Percentiles rank a stretch among this genome's conserved stretches.
These are phyloP conservation scores for Rubia peregrina DNA, from an alignment of 305 asterid genomes.

Conservation along the genomic window DNA sequence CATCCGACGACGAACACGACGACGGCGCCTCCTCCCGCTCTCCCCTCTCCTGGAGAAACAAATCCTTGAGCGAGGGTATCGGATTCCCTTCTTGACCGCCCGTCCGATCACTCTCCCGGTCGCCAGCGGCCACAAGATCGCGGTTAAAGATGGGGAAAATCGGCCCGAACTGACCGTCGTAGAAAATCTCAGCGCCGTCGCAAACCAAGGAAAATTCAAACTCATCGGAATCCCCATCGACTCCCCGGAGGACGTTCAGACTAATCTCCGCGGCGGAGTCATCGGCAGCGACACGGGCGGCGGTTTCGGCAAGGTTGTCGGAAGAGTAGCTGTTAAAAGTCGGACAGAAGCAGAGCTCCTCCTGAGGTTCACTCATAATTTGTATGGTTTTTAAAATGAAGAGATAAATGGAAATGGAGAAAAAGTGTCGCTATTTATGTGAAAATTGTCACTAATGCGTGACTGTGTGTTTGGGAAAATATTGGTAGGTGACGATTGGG, in stretches of 20 bases:
- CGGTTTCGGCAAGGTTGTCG: slow-evolving; percentile 17
- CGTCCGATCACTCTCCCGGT: not conserved
- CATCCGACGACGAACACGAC: slow-evolving; percentile 51
- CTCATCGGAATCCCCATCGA: slow-evolving; percentile 14
- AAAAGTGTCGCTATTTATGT: not conserved
- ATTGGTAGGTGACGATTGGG: slow-evolving; percentile 1
- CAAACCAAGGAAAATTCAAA: slow-evolving; percentile 28
- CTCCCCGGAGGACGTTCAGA: not conserved
- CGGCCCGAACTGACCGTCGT: slow-evolving; percentile 19
- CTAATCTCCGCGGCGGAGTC: not conserved
- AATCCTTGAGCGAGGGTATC: slow-evolving; percentile 13
- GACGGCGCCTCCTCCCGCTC: slow-evolving; percentile 16
- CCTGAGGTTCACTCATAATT: slow-evolving; percentile 13
- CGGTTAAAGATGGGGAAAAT: slow-evolving; percentile 31
- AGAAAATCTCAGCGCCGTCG: slow-evolving; percentile 16
- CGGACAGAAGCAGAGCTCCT: slow-evolving; percentile 20
- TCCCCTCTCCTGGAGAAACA: slow-evolving; percentile 23
- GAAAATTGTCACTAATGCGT: not conserved
- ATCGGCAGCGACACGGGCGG: slow-evolving; percentile 23
- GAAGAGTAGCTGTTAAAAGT: slow-evolving; percentile 31
- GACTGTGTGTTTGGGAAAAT: not conserved
- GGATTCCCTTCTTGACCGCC: slow-evolving; percentile 15
- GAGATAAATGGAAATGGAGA: not conserved
- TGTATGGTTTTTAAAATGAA: too few relatives aligned
- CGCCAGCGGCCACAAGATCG: slow-evolving; percentile 9